Conservation (phyloP, 1,284 basidiomycete genomes). For the Salmacisia buchloeana region DNA sequence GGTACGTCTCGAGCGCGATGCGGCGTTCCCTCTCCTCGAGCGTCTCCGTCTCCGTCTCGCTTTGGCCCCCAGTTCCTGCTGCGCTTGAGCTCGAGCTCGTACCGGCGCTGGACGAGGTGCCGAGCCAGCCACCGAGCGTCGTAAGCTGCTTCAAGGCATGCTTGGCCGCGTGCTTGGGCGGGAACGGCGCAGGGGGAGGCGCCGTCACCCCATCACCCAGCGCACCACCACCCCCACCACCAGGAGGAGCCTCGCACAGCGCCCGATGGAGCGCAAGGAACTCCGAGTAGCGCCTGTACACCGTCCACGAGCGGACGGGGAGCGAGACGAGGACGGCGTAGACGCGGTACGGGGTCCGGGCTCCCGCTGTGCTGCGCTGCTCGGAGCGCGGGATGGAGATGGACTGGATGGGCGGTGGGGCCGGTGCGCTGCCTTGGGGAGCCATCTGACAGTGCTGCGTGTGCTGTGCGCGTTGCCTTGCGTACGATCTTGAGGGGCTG, state of each 20-base stretch:
- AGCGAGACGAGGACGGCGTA: slow-evolving; percentile 70
- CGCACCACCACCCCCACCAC: no score
- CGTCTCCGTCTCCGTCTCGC: slow-evolving; percentile 50
- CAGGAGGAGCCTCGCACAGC: slow-evolving; percentile 61
- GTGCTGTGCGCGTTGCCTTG: no score
- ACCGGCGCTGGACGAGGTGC: no score
- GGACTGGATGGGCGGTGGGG: slow-evolving; percentile 46
- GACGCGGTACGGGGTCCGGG: slow-evolving; percentile 61
- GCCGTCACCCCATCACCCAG: slow-evolving; percentile 13
- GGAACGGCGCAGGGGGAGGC: slow-evolving; percentile 69
- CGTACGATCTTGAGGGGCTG: no score
- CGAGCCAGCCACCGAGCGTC: neutral
- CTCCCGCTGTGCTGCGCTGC: slow-evolving; percentile 41
- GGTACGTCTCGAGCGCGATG: slow-evolving; percentile 71
- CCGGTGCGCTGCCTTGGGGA: no score
- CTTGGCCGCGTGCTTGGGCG: slow-evolving; percentile 69
- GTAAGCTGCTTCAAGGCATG: slow-evolving; percentile 33
- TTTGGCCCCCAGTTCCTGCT: neutral
- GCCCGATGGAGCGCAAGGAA: slow-evolving; percentile 80
- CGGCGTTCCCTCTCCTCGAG: slow-evolving; percentile 64
- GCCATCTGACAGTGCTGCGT: neutral
- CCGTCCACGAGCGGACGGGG: slow-evolving; percentile 80
- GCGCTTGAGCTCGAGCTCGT: neutral
- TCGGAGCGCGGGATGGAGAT: slow-evolving; percentile 44
- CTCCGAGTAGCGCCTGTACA: slow-evolving; percentile 88